Conservation (phyloP, 768 basidiomycete genomes). For the Strobilomyces confusus region DNA sequence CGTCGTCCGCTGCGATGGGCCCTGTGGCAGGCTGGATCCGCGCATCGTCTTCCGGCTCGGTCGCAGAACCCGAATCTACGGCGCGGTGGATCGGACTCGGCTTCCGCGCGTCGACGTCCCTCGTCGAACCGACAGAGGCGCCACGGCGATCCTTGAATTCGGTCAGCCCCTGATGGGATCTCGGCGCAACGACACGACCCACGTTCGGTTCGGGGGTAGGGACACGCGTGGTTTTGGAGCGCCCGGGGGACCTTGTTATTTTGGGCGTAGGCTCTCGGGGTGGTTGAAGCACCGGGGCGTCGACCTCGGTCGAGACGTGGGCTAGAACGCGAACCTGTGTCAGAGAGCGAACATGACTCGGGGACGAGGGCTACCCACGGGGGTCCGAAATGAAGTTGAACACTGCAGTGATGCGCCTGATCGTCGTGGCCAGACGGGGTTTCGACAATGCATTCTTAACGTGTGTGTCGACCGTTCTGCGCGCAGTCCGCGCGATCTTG, state of each 20-base stretch:
- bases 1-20: neutral
- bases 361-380: slow-evolving; percentile 44
- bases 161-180: slow-evolving; percentile 7
- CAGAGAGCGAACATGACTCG: slow-evolving; percentile 1
- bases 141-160: slow-evolving; percentile 14
- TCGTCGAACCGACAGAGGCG: slow-evolving; percentile 1
- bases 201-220: slow-evolving; percentile 18
- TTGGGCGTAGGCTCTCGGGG: slow-evolving; percentile 14
- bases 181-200: slow-evolving; percentile 9
- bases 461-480: slow-evolving; percentile 66
- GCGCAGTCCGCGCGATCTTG: slow-evolving; percentile 63
- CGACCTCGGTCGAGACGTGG: slow-evolving; percentile 42
- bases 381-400: slow-evolving; percentile 63
- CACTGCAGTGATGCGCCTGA: slow-evolving; percentile 68
- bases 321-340: slow-evolving; percentile 38
- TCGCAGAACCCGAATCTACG: slow-evolving; percentile 25
- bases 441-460: slow-evolving; percentile 67
- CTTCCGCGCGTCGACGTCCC: neutral
- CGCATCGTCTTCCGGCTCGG: slow-evolving; percentile 26
- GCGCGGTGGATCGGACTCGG: slow-evolving; percentile 11
- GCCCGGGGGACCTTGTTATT: slow-evolving; percentile 8
- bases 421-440: slow-evolving; percentile 61
- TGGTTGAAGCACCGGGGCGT: slow-evolving; percentile 41
- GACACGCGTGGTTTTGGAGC: slow-evolving; percentile 1
- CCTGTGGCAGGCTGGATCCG: neutral